phyloP scores from a whole-genome alignment of 2,329 filamentous ascomycete genomes.

The Exophiala xenobiotica region DNA sequence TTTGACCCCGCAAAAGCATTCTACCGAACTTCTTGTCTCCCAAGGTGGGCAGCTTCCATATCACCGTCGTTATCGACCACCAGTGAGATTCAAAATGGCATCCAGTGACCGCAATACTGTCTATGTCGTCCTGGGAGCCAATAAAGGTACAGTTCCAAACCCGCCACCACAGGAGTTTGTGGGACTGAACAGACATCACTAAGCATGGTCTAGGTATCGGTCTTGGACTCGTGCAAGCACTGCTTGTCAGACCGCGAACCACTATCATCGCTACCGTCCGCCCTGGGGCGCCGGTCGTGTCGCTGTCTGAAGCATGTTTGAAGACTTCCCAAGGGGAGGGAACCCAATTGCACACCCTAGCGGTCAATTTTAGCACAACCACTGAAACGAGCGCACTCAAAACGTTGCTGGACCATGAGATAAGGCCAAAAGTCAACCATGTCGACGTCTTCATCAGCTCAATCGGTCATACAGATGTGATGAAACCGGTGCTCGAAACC shows the following conservation, averaged over 20 bases:
- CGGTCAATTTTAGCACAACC: conserved; percentile 28
- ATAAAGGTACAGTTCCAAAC: not conserved
- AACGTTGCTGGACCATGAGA: conserved; percentile 45
- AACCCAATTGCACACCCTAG: conserved; percentile 25
- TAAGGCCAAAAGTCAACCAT: conserved; percentile 35
- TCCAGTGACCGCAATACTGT: not conserved
- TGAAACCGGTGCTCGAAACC: conserved; percentile 4
- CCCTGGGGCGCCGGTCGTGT: not conserved
- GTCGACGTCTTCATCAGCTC: conserved; percentile 7
- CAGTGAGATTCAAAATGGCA: not conserved
- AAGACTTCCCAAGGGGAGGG: not conserved
- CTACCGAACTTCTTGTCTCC: too few relatives aligned
- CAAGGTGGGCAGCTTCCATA: too few relatives aligned
- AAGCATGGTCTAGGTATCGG: not conserved
- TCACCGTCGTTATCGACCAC: too few relatives aligned
- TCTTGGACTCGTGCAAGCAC: conserved; percentile 23
- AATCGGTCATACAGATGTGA: not conserved
- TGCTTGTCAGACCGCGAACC: conserved; percentile 27
- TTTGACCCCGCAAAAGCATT: not conserved
- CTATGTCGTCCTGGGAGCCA: not conserved
- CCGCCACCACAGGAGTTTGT: not conserved
- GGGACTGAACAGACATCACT: not conserved
- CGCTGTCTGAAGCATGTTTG: not conserved
- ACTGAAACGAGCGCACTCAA: conserved; percentile 16
- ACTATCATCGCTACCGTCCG: conserved; percentile 27